Percentiles rank a stretch among this genome's conserved stretches.
phyloP scores from a whole-genome alignment of 1,284 basidiomycete species.

The Sanghuangporus baumii region DNA sequence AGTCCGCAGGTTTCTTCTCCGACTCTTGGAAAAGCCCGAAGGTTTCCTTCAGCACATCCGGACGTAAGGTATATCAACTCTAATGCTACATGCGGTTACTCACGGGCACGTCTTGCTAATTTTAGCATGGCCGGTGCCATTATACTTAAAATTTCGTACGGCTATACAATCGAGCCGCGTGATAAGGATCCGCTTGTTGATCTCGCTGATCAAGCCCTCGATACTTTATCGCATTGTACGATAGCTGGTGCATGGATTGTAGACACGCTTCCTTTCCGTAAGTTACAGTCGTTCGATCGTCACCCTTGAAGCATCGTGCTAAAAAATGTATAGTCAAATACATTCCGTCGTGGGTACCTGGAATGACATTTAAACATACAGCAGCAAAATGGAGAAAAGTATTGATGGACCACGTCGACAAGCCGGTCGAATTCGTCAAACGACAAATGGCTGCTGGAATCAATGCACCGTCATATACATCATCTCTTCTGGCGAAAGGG shows the following conservation, averaged over 20 bases:
- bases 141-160: constrained; percentile 29
- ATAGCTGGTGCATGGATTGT: constrained; percentile 29
- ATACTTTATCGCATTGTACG: constrained; percentile 18
- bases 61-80: neutral
- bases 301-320: neutral
- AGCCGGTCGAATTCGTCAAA: constrained; percentile 35
- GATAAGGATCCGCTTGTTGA: constrained; percentile 24
- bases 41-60: constrained; percentile 7
- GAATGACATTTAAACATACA: constrained; percentile 37
- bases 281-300: constrained; percentile 4
- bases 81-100: neutral
- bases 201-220: constrained; percentile 21
- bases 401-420: constrained; percentile 28
- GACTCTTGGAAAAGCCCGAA: constrained; percentile 2
- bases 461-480: constrained; percentile 33
- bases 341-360: constrained; percentile 47
- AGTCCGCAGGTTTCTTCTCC: constrained; percentile 11
- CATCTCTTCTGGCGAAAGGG: constrained; percentile 30
- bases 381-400: constrained; percentile 32
- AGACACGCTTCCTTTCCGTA: constrained; percentile 29
- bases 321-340: constrained; percentile 29
- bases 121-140: constrained; percentile 28
- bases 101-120: neutral
- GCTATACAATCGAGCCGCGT: constrained; percentile 24
- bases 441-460: constrained; percentile 37